Evolutionary conservation across 2,329 filamentous ascomycete species (phyloP), one percentile per base, ranked within the genome.

Genomic region (Lithohypha guttulata): DNA sequence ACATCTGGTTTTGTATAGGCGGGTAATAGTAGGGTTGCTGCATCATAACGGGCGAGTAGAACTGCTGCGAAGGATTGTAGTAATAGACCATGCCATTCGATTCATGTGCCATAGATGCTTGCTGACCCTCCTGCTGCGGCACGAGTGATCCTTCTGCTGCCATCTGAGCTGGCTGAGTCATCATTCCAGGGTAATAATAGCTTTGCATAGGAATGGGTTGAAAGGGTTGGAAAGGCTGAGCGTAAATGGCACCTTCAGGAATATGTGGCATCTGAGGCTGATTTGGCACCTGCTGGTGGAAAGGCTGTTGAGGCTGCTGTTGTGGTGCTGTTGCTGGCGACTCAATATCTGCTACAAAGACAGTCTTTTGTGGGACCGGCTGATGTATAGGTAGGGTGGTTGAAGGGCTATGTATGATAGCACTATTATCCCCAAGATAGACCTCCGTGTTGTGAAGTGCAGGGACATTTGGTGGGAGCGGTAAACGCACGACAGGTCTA

Each of bases 1-100:
- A 93, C 40, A 67, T 60, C 5, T 58, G 59, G 49, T 63, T 55
- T 78, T 70, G 53, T 73, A 70, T 53, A 66, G 77, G 46, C 70
- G 73, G 45, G 49, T 61, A 74, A 55, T 70, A 75, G 46, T 66
- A 70, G 3, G 73, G 70, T 20, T 68, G 70, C 46, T 78, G 79
- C 73, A 87, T 84, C 29, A 77, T 78, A 21, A 39, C 26, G 20
- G 57, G 53, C 14, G 75, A 66, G 7, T 7, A 19, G n/a, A 37
- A 27, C 33, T 87, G 65, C 55, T 86, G 80, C n/a, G 78, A 71
- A 6, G 84, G 72, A 55, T 93, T 83, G 53, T 86, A 87, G 58
- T 94, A 98, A 60, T 93, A 96, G 1, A 94, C 86, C 73, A 93
- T 96, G 45, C 91, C 91, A 51, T 94, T 93, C 47, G 80, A 79